Conservation (phyloP, 441 rosid genomes). For the Rhodomyrtus psidioides region DNA sequence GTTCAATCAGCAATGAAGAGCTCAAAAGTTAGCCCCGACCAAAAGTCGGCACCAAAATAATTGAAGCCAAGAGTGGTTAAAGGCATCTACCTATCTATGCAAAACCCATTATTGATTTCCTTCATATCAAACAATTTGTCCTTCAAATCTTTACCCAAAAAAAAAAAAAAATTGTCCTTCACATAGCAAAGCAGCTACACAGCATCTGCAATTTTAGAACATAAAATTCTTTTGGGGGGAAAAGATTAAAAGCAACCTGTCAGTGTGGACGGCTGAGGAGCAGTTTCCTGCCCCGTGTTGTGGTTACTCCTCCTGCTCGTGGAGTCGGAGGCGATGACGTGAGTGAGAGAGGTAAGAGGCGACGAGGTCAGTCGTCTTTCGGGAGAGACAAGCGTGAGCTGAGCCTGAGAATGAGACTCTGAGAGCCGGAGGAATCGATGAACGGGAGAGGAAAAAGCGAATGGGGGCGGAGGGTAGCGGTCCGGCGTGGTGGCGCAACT, state of each 20-base stretch:
- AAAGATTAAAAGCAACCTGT: background rate
- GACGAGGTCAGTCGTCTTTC: background rate
- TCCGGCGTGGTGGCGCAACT: background rate
- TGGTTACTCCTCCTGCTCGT: background rate
- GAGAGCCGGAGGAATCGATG: background rate
- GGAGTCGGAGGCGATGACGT: background rate
- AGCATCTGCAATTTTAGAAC: background rate
- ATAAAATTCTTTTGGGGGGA: background rate
- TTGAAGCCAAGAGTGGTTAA: background rate
- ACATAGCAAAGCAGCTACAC: background rate
- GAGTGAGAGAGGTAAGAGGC: background rate
- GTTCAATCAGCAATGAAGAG: background rate
- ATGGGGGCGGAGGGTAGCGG: background rate
- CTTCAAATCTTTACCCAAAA: too few species aligned
- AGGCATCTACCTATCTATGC: background rate
- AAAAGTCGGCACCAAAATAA: background rate
- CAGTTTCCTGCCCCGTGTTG: background rate
- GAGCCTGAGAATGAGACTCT: background rate
- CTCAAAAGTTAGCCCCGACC: background rate
- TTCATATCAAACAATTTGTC: background rate
- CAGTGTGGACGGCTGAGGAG: background rate
- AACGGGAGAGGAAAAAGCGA: background rate
- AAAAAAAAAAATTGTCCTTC: too few species aligned
- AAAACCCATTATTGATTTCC: background rate
- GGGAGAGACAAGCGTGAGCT: background rate